phyloP scores from a whole-genome alignment of 495 filamentous ascomycete genomes.

The Acidomyces sp. region DNA sequence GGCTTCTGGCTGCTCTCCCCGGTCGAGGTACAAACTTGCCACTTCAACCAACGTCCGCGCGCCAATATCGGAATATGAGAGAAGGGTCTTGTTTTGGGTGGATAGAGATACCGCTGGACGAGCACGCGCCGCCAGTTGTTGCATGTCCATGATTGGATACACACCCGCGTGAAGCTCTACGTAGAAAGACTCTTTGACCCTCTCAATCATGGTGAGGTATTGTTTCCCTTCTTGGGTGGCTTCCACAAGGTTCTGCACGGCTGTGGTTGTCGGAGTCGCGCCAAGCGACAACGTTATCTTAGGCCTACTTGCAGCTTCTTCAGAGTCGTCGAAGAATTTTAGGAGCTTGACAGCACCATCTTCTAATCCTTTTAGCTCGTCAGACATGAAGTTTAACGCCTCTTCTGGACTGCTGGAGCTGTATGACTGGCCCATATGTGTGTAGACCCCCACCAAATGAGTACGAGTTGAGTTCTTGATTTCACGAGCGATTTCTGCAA shows the following conservation, averaged over 20 bases:
- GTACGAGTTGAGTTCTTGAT: conserved; percentile 32
- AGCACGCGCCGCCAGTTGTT: conserved; percentile 66
- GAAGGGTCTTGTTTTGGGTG: conserved; percentile 22
- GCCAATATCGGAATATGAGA: conserved; percentile 45
- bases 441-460: conserved; percentile 54
- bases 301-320: conserved; percentile 18
- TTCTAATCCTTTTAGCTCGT: conserved; percentile 48
- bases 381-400: conserved; percentile 43
- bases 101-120: conserved; percentile 16
- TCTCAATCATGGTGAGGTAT: conserved; percentile 21
- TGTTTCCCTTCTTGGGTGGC: conserved; percentile 20
- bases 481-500: conserved; percentile 37
- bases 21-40: conserved; percentile 50
- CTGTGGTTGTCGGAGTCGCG: conserved; percentile 65
- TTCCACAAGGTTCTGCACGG: conserved; percentile 35
- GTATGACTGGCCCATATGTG: conserved; percentile 71
- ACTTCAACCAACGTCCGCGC: conserved; percentile 63
- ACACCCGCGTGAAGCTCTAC: conserved; percentile 63
- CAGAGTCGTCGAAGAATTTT: conserved; percentile 33
- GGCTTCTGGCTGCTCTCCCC: conserved; percentile 45
- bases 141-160: conserved; percentile 64
- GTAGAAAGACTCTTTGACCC: conserved; percentile 26
- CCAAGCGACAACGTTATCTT: conserved; percentile 58
- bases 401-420: conserved; percentile 34
- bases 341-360: conserved; percentile 15